These are phyloP conservation scores for Phlebiopsis gigantea DNA, from an alignment of 768 basidiomycete genomes.

Conservation along the genomic window DNA sequence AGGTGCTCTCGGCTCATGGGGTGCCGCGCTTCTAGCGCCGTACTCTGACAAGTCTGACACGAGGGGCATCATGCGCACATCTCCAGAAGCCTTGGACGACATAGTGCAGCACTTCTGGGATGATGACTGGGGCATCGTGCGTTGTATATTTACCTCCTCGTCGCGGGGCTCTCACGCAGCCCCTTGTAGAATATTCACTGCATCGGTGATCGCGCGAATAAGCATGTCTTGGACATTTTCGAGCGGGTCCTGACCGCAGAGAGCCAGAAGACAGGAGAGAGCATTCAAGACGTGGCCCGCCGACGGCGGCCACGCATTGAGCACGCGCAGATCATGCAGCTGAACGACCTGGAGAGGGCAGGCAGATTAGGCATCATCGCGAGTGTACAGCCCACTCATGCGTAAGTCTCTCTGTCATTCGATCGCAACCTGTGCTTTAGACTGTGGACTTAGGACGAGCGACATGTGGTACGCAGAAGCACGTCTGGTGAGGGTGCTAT, in stretches of 20 bases:
- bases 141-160: conserved; percentile 22
- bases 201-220: conserved; percentile 86
- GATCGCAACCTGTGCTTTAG: not conserved
- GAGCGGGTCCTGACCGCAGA: conserved; percentile 46
- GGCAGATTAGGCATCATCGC: conserved; percentile 60
- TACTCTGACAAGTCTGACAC: conserved; percentile 77
- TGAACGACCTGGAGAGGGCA: conserved; percentile 46
- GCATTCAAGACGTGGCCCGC: conserved; percentile 29
- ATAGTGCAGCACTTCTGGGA: conserved; percentile 61
- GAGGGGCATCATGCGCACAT: conserved; percentile 61
- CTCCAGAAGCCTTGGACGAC: conserved; percentile 45
- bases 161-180: not conserved
- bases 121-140: conserved; percentile 81
- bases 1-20: conserved; percentile 91
- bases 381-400: conserved; percentile 92
- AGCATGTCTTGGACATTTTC: conserved; percentile 77
- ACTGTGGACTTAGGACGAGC: conserved; percentile 57
- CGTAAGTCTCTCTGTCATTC: conserved; percentile 40
- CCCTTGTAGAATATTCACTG: conserved; percentile 75
- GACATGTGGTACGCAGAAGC: conserved; percentile 92
- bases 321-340: conserved; percentile 85
- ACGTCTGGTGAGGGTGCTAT: conserved; percentile 54
- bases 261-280: conserved; percentile 14
- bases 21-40: conserved; percentile 81
- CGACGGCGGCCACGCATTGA: conserved; percentile 77